phyloP scores from a whole-genome alignment of 164 flowering plant species.

The Stephania yunnanensis region DNA sequence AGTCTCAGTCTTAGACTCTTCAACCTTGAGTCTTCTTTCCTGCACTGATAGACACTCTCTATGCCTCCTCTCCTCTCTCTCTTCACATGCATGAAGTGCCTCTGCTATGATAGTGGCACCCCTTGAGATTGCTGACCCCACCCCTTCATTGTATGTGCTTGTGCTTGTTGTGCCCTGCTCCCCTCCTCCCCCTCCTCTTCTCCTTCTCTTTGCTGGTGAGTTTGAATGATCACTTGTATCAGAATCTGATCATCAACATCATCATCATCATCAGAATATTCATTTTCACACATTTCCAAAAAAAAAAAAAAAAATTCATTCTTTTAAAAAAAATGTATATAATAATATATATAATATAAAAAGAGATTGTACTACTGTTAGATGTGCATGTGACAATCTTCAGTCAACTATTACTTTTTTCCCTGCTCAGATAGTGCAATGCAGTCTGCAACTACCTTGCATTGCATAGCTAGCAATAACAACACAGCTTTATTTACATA shows the following conservation, averaged over 20 bases:
- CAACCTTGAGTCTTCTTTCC: conserved; percentile 54
- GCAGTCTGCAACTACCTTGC: not conserved
- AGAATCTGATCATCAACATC: conserved; percentile 40
- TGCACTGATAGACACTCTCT: conserved; percentile 45
- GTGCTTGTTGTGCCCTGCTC: conserved; percentile 10
- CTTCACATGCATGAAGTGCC: conserved; percentile 53
- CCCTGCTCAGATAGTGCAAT: conserved; percentile 1
- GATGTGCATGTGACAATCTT: not conserved
- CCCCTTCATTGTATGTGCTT: conserved; percentile 21
- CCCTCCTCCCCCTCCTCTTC: conserved; percentile 23
- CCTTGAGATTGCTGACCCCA: conserved; percentile 52
- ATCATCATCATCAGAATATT: not conserved
- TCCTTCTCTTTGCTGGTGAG: conserved; percentile 62
- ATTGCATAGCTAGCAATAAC: too few species aligned
- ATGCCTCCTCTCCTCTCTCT: conserved; percentile 66
- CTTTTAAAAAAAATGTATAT: conserved; percentile 9
- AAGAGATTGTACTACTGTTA: not conserved
- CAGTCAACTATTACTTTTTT: conserved; percentile 11
- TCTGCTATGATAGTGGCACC: conserved; percentile 64
- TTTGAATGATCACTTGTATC: conserved; percentile 58
- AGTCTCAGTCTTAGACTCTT: conserved; percentile 51
- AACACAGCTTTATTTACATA: not conserved
- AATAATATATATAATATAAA: conserved; percentile 12
- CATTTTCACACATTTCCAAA: conserved; percentile 28
- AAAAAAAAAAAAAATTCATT: conserved; percentile 12